Evolutionary conservation across 257 asterid genomes (phyloP).

Genomic region (Buddleja alternifolia): DNA sequence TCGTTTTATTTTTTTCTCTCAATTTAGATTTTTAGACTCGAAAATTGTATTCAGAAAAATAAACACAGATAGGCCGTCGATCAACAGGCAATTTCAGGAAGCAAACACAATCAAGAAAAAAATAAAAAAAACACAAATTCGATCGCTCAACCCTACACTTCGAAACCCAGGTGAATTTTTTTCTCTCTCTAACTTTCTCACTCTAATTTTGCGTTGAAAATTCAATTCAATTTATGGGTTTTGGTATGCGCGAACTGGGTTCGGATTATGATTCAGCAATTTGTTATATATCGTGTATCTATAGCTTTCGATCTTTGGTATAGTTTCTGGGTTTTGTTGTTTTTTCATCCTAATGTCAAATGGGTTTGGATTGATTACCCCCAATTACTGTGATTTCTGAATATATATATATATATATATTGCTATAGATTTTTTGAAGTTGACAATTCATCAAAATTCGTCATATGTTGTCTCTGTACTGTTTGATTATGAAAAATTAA

Average conservation of each 20-base stretch:
- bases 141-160: constrained; percentile 32
- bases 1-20: constrained; percentile 21
- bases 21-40: constrained; percentile 26
- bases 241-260: constrained; percentile 36
- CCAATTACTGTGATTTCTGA: neutral
- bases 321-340: constrained; percentile 17
- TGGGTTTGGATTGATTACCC: constrained; percentile 32
- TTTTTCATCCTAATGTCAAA: neutral
- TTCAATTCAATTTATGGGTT: constrained; percentile 15
- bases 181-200: constrained; percentile 15
- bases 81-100: constrained; percentile 33
- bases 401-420: neutral
- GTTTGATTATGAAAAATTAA: constrained; percentile 26
- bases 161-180: constrained; percentile 53
- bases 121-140: neutral
- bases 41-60: constrained; percentile 22
- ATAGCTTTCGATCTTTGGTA: constrained; percentile 22
- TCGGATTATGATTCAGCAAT: constrained; percentile 31
- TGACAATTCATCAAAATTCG: neutral
- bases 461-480: constrained; percentile 8
- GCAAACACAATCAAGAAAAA: constrained; percentile 1
- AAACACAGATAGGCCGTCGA: constrained; percentile 33
- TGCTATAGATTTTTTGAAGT: too few relatives aligned
- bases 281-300: neutral
- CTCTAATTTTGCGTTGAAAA: too few relatives aligned